These are phyloP conservation scores for Mucor saturninus DNA, from an alignment of 371 early-diverging fungal species.

Conservation along the genomic window DNA sequence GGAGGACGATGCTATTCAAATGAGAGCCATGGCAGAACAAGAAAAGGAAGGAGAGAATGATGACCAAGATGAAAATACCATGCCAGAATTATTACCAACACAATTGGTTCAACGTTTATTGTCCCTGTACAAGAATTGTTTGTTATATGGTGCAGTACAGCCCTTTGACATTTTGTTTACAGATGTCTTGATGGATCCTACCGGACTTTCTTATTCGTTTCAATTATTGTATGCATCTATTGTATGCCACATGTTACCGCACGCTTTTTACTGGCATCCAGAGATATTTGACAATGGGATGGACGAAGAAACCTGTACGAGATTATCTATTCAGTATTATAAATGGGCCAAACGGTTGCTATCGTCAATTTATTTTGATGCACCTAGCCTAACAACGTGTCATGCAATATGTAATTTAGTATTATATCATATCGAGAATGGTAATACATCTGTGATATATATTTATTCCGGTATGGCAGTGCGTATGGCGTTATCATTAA, in stretches of 20 bases:
- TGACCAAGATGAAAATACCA: constrained; percentile 11
- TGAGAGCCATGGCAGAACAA: not conserved
- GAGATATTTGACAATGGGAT: constrained; percentile 27
- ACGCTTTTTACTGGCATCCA: constrained; percentile 51
- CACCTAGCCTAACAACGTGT: constrained; percentile 38
- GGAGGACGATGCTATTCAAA: constrained; percentile 4
- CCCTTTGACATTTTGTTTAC: constrained; percentile 34
- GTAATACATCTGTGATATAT: constrained; percentile 46
- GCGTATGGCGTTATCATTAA: constrained; percentile 44
- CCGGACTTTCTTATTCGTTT: constrained; percentile 23
- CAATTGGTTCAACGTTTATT: constrained; percentile 22
- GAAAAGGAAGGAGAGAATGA: not conserved
- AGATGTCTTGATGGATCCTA: constrained; percentile 21
- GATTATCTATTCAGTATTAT: constrained; percentile 40
- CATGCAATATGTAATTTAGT: constrained; percentile 51
- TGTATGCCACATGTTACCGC: constrained; percentile 48
- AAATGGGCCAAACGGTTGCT: constrained; percentile 44
- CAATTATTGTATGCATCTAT: constrained; percentile 41
- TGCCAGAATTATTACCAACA: constrained; percentile 15
- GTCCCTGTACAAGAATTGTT: constrained; percentile 40
- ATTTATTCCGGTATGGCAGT: constrained; percentile 55
- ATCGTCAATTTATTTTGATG: constrained; percentile 45
- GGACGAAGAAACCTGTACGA: constrained; percentile 12
- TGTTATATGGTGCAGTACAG: constrained; percentile 47
- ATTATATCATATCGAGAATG: constrained; percentile 53